Percentiles rank a stretch among this genome's conserved stretches.
phyloP scores from a whole-genome alignment of 192 early-diverging fungal genomes.

The Geranomyces michiganensis region DNA sequence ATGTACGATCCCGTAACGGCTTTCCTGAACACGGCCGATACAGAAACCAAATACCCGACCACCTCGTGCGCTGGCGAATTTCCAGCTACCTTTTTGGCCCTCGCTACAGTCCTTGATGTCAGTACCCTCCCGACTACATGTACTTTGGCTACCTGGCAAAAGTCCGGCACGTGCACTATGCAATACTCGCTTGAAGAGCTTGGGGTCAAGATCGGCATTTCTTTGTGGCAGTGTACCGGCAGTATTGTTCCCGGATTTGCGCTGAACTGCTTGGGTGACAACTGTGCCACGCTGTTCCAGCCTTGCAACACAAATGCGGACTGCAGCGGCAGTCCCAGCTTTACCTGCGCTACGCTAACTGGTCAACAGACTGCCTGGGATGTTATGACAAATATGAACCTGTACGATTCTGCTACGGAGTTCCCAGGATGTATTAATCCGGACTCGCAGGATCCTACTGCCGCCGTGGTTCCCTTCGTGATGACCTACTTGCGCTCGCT shows the following conservation, averaged over 20 bases:
- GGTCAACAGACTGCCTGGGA: not conserved
- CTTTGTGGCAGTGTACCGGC: not conserved
- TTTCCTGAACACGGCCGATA: not conserved
- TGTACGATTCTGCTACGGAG: not conserved
- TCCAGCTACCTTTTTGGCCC: not conserved
- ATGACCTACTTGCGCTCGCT: constrained; percentile 4
- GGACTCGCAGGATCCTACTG: not conserved
- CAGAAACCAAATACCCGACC: not conserved
- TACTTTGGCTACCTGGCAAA: not conserved
- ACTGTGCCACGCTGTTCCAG: not conserved
- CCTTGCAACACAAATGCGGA: not conserved
- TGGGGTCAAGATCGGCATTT: not conserved
- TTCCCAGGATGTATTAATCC: constrained; percentile 5
- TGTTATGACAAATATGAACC: not conserved
- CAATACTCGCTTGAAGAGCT: not conserved
- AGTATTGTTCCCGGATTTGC: not conserved
- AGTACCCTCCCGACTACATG: not conserved
- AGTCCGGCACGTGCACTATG: not conserved
- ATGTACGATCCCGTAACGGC: constrained; percentile 6
- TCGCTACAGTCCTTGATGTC: too few species aligned
- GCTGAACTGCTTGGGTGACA: constrained; percentile 1
- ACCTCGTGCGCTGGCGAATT: not conserved
- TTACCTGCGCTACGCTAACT: not conserved
- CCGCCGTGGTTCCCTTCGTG: not conserved
- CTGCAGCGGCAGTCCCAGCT: not conserved